Conservation (phyloP, 192 early-diverging fungal genomes). For the Podila minutissima region DNA sequence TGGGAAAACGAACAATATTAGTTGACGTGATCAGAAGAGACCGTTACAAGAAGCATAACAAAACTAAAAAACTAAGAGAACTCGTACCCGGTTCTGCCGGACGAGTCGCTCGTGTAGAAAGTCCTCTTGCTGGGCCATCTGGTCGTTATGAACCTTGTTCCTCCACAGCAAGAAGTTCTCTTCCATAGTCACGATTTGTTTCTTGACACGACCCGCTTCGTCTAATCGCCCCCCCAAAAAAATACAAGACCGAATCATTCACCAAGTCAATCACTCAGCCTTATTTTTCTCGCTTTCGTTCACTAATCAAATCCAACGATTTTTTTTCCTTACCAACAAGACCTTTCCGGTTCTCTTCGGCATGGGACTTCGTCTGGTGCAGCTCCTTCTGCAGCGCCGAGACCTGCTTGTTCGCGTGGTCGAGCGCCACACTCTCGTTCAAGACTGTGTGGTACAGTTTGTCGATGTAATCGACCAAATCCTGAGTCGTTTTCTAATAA, state of each 20-base stretch:
- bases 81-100: constrained; percentile 26
- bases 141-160: constrained; percentile 36
- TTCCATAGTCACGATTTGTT: constrained; percentile 37
- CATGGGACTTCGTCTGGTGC: neutral
- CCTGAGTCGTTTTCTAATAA: constrained; percentile 9
- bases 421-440: constrained; percentile 21
- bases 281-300: too few relatives aligned
- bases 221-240: neutral
- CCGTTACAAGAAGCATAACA: neutral
- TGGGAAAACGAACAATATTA: neutral
- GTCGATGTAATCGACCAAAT: constrained; percentile 23
- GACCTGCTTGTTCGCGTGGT: constrained; percentile 18
- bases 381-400: constrained; percentile 22
- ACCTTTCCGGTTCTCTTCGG: constrained; percentile 15
- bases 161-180: constrained; percentile 43
- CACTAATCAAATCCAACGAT: too few relatives aligned
- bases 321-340: constrained; percentile 10
- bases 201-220: constrained; percentile 22
- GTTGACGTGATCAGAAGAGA: neutral
- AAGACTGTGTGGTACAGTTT: constrained; percentile 23
- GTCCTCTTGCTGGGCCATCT: constrained; percentile 24
- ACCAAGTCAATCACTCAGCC: too few relatives aligned
- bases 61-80: neutral
- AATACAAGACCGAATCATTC: too few relatives aligned
- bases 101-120: constrained; percentile 27